Percentiles rank a stretch among this genome's conserved stretches.
Conservation (phyloP, 345 rosid species). For the Trapa bicornis region DNA sequence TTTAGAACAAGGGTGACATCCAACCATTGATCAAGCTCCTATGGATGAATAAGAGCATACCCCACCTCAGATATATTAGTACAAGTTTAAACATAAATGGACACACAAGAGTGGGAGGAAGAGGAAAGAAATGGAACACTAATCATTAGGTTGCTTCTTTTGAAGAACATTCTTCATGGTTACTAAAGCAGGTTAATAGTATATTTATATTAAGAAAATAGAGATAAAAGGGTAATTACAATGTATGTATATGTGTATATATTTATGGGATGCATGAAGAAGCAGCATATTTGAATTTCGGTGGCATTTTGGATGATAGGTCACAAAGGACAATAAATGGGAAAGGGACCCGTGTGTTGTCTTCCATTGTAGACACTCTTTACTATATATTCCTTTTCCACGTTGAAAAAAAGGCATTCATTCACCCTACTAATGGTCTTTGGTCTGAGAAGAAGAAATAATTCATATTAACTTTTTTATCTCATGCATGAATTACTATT, state of each 20-base stretch:
- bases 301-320: not conserved
- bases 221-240: not conserved
- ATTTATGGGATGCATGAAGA: too few species aligned
- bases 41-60: too few species aligned
- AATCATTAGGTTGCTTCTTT: not conserved
- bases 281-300: not conserved
- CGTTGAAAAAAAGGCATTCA: too few species aligned
- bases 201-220: not conserved
- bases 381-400: not conserved
- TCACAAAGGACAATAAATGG: conserved; percentile 4
- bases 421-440: too few species aligned
- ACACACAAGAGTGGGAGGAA: too few species aligned
- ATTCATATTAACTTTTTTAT: too few species aligned
- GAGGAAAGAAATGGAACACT: not conserved
- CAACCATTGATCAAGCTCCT: too few species aligned
- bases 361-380: not conserved
- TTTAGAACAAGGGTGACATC: too few species aligned
- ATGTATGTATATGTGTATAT: not conserved
- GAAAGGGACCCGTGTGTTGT: conserved; percentile 1
- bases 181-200: not conserved
- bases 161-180: not conserved
- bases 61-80: too few species aligned
- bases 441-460: too few species aligned
- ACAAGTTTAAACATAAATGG: too few species aligned
- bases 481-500: too few species aligned